Percentiles rank a stretch among this genome's conserved stretches.
Evolutionary conservation across 257 asterid species (phyloP).

Genomic region (Striga asiatica): DNA sequence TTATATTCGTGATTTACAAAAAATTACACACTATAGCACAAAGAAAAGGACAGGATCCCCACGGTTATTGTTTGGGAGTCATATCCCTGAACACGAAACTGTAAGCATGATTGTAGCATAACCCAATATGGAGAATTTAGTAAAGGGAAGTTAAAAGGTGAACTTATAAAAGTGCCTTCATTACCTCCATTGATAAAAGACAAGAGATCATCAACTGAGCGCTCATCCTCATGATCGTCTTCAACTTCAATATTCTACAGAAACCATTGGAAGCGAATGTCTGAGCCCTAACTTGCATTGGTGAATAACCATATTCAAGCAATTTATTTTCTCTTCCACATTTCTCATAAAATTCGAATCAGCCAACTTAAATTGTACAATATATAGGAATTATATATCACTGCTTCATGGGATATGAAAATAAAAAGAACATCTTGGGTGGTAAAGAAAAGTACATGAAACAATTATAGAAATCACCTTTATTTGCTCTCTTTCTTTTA

Average conservation of each 20-base stretch:
- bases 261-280: slow-evolving; percentile 8
- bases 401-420: background rate
- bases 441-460: slow-evolving; percentile 7
- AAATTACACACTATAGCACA: background rate
- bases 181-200: slow-evolving; percentile 54
- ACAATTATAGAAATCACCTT: slow-evolving; percentile 38
- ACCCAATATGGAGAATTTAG: background rate
- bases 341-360: background rate
- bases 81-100: background rate
- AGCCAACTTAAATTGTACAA: slow-evolving; percentile 9
- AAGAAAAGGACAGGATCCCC: background rate
- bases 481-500: slow-evolving; percentile 54
- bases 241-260: slow-evolving; percentile 26
- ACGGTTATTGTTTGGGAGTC: no score
- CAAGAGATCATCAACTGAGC: slow-evolving; percentile 67
- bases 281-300: slow-evolving; percentile 8
- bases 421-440: background rate
- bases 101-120: slow-evolving; percentile 4
- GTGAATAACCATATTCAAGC: slow-evolving; percentile 9
- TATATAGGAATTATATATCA: background rate
- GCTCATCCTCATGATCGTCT: slow-evolving; percentile 53
- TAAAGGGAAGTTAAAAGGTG: background rate
- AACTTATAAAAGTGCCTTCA: slow-evolving; percentile 27
- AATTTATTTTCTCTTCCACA: slow-evolving; percentile 5
- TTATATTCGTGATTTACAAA: background rate